Base-by-base conservation (phyloP, 768 basidiomycete genomes). In the Chalciporus pseudorubinellus region DNA sequence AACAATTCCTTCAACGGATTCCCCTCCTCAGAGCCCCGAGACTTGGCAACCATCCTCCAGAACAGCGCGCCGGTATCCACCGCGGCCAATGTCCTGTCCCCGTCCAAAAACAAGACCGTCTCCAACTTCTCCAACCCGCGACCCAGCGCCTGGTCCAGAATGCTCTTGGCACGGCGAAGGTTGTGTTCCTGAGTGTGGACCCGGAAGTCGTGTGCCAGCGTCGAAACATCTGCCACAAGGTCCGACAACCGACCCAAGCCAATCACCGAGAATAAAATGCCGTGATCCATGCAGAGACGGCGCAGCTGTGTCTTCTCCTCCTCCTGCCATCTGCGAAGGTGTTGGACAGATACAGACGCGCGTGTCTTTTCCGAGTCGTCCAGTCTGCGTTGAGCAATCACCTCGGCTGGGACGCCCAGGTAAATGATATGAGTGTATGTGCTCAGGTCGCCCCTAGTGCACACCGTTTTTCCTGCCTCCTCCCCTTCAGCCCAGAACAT, bases 361-460 rank as follows among this genome's bases (percentile, higher is more conserved):
- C 50, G 53, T 19, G 29, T 52, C 50, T 9, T 54, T 46, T 52
- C 44, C 19, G 44, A 52, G 44, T 54, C 50, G 10, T 4, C 44
- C 31, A 52, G 44, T 54, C 53, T 54, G 53, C 44, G 50, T 54
- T 54, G 53, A 44, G 39, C 53, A 45, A 54, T 52, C 53, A 54
- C 44, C 43, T 52, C 50, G 24, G 44, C 50, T 38, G 53, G 50
- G 44, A 54, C 10, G 39, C n/a, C 39, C 39, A 54, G 50, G 39
- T 54, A 54, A 36, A 54, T 54, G 50, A 54, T 52, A 41, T 54
- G 53, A 29, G 53, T 54, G 53, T 54, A 54, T n/a, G 53, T 54
- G 53, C 44, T 54, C 53, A 54, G 53, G 44, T 54, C 50, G 20
- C 44, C 53, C 31, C n/a, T 56, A 38, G 55, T 56, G 38, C 53